These are phyloP conservation scores for Lactarius evosmus DNA, from an alignment of 768 basidiomycete species.

Conservation along the genomic window DNA sequence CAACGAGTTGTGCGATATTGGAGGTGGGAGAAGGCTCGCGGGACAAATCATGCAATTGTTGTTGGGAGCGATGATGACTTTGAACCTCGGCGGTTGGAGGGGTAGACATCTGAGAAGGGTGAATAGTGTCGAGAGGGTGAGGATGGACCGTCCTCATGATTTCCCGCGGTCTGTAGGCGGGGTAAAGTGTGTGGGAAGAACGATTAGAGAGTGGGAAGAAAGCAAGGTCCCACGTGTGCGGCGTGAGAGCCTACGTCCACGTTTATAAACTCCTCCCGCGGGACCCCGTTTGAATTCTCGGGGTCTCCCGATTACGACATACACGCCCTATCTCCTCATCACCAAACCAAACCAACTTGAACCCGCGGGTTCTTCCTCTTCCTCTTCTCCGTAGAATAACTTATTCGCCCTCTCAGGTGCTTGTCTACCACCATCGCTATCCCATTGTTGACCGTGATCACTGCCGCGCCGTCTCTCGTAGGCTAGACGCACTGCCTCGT, in stretches of 20 bases:
- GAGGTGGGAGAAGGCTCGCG: conserved; percentile 26
- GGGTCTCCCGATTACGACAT: conserved; percentile 30
- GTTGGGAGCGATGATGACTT: conserved; percentile 22
- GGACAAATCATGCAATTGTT: conserved; percentile 22
- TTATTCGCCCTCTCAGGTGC: conserved; percentile 27
- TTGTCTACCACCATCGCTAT: neutral
- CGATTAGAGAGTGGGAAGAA: conserved; percentile 48
- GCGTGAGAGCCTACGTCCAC: conserved; percentile 30
- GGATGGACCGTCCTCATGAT: conserved; percentile 45
- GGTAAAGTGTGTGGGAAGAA: conserved; percentile 45
- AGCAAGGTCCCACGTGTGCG: conserved; percentile 33
- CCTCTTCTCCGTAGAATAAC: conserved; percentile 25
- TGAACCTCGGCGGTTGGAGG: conserved; percentile 24
- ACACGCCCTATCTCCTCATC: conserved; percentile 9
- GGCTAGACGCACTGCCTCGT: conserved; percentile 25
- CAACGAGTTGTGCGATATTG: conserved; percentile 28
- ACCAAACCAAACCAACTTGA: conserved; percentile 20
- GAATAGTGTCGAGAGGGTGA: conserved; percentile 44
- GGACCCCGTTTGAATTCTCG: conserved; percentile 29
- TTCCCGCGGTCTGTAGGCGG: conserved; percentile 38
- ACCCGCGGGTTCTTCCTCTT: conserved; percentile 22
- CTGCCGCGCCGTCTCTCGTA: conserved; percentile 16
- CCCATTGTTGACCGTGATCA: neutral
- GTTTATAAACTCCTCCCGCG: conserved; percentile 33
- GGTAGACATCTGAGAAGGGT: conserved; percentile 28